phyloP scores from a whole-genome alignment of 2,329 filamentous ascomycete genomes.

The Ramularia endophylla region DNA sequence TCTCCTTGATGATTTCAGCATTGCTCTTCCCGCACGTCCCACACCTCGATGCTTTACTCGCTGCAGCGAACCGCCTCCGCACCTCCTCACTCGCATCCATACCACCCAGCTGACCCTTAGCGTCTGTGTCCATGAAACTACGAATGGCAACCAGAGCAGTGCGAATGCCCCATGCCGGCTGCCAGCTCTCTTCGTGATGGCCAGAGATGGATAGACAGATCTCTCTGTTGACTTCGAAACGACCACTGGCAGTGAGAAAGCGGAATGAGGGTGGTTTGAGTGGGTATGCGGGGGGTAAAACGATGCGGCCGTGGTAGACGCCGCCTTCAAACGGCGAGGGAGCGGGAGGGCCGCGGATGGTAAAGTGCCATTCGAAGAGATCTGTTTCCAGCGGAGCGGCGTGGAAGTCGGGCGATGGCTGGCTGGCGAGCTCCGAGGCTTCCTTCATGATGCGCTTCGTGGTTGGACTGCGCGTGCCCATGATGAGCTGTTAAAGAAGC shows the following conservation, averaged over 20 bases:
- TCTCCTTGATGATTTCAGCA: constrained; percentile 65
- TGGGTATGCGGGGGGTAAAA: constrained; percentile 83
- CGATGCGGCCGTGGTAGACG: constrained; percentile 92
- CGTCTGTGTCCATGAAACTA: constrained; percentile 89
- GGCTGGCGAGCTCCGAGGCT: constrained; percentile 74
- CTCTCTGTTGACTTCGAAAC: constrained; percentile 94
- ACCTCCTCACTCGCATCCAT: constrained; percentile 68
- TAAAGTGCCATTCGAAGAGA: constrained; percentile 99
- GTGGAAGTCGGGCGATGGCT: constrained; percentile 78
- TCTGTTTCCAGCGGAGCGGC: constrained; percentile 81
- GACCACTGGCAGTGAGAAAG: constrained; percentile 83
- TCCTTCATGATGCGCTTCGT: constrained; percentile 87
- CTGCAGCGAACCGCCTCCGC: constrained; percentile 61
- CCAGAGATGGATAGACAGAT: constrained; percentile 92
- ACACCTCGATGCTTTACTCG: constrained; percentile 64
- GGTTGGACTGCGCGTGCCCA: constrained; percentile 75
- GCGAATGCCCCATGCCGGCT: constrained; percentile 93
- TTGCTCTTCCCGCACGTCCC: constrained; percentile 64
- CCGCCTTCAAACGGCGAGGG: constrained; percentile 71
- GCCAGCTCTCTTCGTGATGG: constrained; percentile 98
- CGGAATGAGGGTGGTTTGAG: constrained; percentile 92
- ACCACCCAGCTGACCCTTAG: constrained; percentile 82
- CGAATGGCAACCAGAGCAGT: constrained; percentile 76
- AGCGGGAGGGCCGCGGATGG: constrained; percentile 77
- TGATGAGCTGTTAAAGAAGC: too few relatives aligned